Conservation (phyloP, 768 basidiomycete species). For the Suillus fuscotomentosus region DNA sequence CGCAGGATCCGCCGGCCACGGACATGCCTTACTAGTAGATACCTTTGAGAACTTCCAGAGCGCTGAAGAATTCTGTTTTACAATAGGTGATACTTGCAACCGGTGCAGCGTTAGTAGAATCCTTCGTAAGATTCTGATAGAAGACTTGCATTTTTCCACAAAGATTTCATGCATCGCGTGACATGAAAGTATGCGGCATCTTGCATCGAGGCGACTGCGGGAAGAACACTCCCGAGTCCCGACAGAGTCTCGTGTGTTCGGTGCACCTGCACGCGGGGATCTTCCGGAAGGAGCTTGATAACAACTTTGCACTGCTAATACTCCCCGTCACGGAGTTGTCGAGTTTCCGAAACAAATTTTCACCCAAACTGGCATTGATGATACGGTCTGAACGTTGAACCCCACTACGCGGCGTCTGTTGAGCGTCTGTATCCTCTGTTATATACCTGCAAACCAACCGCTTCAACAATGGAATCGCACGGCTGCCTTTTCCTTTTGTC, state of each 20-base stretch:
- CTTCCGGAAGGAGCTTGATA: too few relatives aligned
- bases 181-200: neutral
- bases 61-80: neutral
- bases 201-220: neutral
- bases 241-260: neutral
- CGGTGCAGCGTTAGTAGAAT: neutral
- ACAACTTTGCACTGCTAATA: too few relatives aligned
- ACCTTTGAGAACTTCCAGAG: neutral
- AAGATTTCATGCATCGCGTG: neutral
- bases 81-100: neutral
- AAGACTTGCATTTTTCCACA: neutral
- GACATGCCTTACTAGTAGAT: neutral
- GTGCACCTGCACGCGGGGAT: neutral
- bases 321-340: too few relatives aligned
- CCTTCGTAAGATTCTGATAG: neutral
- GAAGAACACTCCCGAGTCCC: neutral
- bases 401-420: too few relatives aligned
- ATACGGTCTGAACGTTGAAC: too few relatives aligned
- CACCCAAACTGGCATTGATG: too few relatives aligned
- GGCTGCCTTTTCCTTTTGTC: too few relatives aligned
- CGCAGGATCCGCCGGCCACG: neutral
- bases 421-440: too few relatives aligned
- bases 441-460: too few relatives aligned
- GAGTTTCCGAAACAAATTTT: too few relatives aligned
- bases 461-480: too few relatives aligned